phyloP scores from a whole-genome alignment of 768 basidiomycete genomes.

The Trametes elegans region DNA sequence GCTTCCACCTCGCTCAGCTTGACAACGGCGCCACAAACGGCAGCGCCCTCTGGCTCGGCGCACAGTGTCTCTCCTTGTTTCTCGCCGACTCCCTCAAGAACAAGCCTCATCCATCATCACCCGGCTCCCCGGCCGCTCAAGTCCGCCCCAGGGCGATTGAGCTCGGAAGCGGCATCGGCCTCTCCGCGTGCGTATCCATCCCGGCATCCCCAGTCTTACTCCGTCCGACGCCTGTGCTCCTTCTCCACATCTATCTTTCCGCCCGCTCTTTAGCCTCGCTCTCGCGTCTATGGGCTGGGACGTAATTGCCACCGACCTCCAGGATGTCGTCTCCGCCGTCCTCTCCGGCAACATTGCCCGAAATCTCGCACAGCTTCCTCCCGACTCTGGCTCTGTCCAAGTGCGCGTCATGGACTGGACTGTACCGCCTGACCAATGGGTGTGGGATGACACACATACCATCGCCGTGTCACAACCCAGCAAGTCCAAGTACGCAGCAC shows the following conservation, averaged over 20 bases:
- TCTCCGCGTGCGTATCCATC: constrained; percentile 58
- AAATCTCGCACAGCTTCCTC: constrained; percentile 38
- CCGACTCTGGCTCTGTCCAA: constrained; percentile 46
- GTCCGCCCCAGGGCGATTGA: constrained; percentile 55
- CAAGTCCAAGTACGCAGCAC: constrained; percentile 1
- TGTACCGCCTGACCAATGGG: constrained; percentile 52
- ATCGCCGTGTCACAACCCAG: constrained; percentile 6
- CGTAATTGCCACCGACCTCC: constrained; percentile 74
- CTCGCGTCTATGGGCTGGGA: constrained; percentile 70
- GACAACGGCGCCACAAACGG: constrained; percentile 70
- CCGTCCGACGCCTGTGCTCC: constrained; percentile 4
- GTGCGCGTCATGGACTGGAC: constrained; percentile 74
- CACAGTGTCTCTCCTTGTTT: constrained; percentile 70
- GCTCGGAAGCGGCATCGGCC: constrained; percentile 80
- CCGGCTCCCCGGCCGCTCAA: constrained; percentile 3
- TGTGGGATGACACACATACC: constrained; percentile 42
- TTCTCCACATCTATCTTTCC: background rate
- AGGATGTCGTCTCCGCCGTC: constrained; percentile 59
- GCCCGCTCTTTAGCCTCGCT: constrained; percentile 46
- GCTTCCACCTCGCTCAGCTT: constrained; percentile 53
- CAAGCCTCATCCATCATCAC: constrained; percentile 14
- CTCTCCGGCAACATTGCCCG: constrained; percentile 57
- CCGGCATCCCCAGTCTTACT: constrained; percentile 9
- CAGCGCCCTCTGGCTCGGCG: constrained; percentile 82
- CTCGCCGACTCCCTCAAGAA: constrained; percentile 43